Percentiles rank a stretch among this genome's conserved stretches.
phyloP scores from a whole-genome alignment of 2,329 filamentous ascomycete genomes.

The Cercospora citrullina region DNA sequence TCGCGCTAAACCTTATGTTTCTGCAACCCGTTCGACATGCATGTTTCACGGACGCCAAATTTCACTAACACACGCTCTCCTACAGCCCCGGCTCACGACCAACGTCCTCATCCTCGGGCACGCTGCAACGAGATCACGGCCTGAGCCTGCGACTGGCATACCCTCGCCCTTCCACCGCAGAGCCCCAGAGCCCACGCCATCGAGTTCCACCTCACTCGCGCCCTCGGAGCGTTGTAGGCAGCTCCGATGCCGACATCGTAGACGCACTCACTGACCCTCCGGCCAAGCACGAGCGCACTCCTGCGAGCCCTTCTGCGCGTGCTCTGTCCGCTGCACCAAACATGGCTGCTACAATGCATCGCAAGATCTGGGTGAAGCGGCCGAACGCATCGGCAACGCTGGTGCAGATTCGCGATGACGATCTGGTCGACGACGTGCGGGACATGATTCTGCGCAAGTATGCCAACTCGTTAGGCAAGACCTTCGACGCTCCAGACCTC shows the following conservation, averaged over 20 bases:
- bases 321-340: conserved; percentile 15
- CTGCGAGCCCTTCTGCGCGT: conserved; percentile 28
- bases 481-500: conserved; percentile 88
- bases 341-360: conserved; percentile 48
- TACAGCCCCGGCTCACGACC: conserved; percentile 13
- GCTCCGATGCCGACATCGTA: conserved; percentile 48
- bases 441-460: conserved; percentile 93
- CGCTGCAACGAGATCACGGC: conserved; percentile 5
- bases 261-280: conserved; percentile 55
- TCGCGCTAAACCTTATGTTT: conserved; percentile 15
- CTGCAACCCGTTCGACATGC: background rate
- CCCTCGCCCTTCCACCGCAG: background rate
- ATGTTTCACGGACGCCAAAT: background rate
- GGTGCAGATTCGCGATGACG: conserved; percentile 80
- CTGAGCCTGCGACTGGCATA: background rate
- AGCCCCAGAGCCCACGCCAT: background rate
- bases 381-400: conserved; percentile 82
- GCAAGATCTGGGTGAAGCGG: conserved; percentile 95
- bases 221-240: conserved; percentile 43
- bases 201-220: conserved; percentile 40
- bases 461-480: conserved; percentile 83
- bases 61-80: background rate
- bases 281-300: background rate
- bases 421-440: conserved; percentile 90
- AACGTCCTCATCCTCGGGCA: conserved; percentile 5